Base-by-base conservation (phyloP, 2,329 filamentous ascomycete species). In the Aspergillus flavus region DNA sequence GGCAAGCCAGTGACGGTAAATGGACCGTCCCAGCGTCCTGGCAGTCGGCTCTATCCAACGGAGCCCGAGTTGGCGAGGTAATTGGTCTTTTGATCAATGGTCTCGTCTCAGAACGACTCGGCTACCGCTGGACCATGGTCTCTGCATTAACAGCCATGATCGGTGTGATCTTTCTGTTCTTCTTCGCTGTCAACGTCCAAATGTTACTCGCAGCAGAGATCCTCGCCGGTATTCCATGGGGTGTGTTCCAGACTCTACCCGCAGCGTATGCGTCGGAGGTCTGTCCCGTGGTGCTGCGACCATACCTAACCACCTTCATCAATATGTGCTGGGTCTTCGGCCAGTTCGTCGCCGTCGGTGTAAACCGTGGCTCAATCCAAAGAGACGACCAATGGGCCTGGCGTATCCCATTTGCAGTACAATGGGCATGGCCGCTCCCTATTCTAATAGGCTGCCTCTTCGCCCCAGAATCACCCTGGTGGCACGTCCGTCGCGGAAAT, bases 401-500 rank as follows among this genome's bases (percentile, higher is more conserved):
- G 67, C 75, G 79, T 9, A 82, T 84, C 56, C 82, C 82, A 1
- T 84, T 82, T 57, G 79, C 77, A 3, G 64, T 83, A 12, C 82
- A 84, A 67, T 82, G 82, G 82, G 80, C 80, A 69, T 83, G 81
- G 79, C 81, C 81, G 0, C 68, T 83, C 14, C 80, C 81, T 1
- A 77, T 83, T 11, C 68, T 80, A 28, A 69, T 81, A 39, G 79
- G 78, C 11, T 75, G 80, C 34, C 68, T 73, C 19, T 69, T 82
- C 43, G 81, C 80, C 4, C 81, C 81, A 0, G 81, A 82, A 65
- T 81, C 76, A 4, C 81, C 81, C n/a, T 81, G 80, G 80, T 82
- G 81, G 81, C 75, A 82, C 9, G 77, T 83, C 36, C 74, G 80
- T 3, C 78, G 77, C 57, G 79, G 77, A 1, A 73, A 76, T 11